A percentile compares a stretch with the other conserved stretches of the same genome.
phyloP scores from a whole-genome alignment of 208 protist genomes.

The Crithidia fasciculata region DNA sequence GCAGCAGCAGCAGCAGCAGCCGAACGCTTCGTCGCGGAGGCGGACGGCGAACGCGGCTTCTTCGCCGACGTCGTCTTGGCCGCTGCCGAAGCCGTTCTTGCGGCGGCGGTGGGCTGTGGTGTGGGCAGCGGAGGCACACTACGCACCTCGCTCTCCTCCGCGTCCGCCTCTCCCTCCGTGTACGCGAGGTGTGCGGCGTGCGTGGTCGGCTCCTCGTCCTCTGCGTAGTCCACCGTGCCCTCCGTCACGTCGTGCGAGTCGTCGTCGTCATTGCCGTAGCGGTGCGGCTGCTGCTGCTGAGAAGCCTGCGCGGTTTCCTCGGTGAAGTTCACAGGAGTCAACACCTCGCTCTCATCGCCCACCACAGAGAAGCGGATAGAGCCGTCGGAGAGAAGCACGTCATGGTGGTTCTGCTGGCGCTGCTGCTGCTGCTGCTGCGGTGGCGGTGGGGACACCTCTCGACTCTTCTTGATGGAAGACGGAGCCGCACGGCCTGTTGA shows the following conservation, averaged over 20 bases:
- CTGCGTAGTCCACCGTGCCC: slow-evolving; percentile 2
- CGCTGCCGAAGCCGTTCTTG: background rate
- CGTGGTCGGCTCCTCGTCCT: slow-evolving; percentile 5
- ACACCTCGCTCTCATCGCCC: background rate
- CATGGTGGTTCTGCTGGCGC: background rate
- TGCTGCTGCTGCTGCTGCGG: background rate
- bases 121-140: slow-evolving; percentile 7
- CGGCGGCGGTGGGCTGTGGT: slow-evolving; percentile 6
- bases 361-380: slow-evolving; percentile 3
- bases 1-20: no score
- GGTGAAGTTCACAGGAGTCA: background rate
- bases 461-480: background rate
- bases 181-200: background rate
- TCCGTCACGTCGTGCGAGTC: slow-evolving; percentile 3
- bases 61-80: background rate
- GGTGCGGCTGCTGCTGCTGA: background rate
- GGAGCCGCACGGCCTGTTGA: background rate
- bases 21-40: background rate
- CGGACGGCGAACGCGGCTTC: background rate
- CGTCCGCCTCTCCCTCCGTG: slow-evolving; percentile 3
- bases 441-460: background rate
- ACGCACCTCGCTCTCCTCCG: slow-evolving; percentile 17
- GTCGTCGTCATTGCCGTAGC: background rate
- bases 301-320: background rate
- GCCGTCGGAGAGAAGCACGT: background rate